Evolutionary conservation across 2,329 filamentous ascomycete genomes (phyloP).

Genomic region (Alternaria ventricosa): DNA sequence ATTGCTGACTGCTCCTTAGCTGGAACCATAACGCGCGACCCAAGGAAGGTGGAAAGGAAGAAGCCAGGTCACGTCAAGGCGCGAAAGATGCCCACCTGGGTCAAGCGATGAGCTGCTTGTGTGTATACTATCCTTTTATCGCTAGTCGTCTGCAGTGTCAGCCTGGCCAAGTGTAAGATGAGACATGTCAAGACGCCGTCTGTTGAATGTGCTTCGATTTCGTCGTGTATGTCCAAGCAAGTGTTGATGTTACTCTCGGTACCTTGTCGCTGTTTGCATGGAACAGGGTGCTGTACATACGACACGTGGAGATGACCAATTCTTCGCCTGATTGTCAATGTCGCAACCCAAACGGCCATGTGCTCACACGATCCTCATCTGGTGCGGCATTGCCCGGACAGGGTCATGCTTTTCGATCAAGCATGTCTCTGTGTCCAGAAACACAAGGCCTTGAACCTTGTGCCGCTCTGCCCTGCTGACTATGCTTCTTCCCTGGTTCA

Average conservation of each 20-base stretch:
- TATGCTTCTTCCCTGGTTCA: constrained; percentile 14
- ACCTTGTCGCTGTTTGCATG: not conserved
- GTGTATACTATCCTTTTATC: constrained; percentile 33
- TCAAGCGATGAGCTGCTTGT: constrained; percentile 70
- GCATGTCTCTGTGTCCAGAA: not conserved
- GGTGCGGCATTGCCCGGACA: not conserved
- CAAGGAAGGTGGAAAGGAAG: constrained; percentile 94
- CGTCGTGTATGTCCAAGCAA: not conserved
- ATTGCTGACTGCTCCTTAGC: constrained; percentile 66
- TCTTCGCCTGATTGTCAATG: not conserved
- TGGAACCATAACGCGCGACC: constrained; percentile 89
- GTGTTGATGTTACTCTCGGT: not conserved
- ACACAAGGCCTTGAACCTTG: constrained; percentile 4
- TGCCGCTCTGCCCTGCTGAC: constrained; percentile 2
- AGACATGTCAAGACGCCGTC: not conserved
- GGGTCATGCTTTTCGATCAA: not conserved
- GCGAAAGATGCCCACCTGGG: constrained; percentile 97
- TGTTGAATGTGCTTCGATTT: not conserved
- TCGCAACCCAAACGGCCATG: not conserved
- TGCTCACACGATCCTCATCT: not conserved
- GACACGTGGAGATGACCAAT: not conserved
- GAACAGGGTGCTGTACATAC: not conserved
- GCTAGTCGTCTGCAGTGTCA: constrained; percentile 14
- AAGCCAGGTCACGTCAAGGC: constrained; percentile 96
- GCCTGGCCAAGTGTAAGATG: constrained; percentile 20